Evolutionary conservation across 805 yeast genomes (phyloP).

Genomic region (Vanderwaltozyma yarrowii): DNA sequence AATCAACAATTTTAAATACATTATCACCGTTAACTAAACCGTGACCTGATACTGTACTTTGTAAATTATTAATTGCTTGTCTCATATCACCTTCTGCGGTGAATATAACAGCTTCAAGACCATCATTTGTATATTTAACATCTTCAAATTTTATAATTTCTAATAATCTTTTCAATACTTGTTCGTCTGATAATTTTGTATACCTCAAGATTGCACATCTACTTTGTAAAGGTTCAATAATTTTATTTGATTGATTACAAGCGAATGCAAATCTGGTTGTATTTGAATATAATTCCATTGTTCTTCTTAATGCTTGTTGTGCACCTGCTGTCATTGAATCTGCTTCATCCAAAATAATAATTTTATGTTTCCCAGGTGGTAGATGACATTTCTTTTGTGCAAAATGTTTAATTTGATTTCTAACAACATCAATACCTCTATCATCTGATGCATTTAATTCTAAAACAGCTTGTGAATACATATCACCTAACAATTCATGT

Average conservation of each 20-base stretch:
- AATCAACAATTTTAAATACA: slow-evolving; percentile 91
- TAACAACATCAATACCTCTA: slow-evolving; percentile 92
- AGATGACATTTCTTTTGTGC: slow-evolving; percentile 87
- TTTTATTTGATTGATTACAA: slow-evolving; percentile 87
- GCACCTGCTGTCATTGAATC: slow-evolving; percentile 97
- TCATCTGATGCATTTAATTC: slow-evolving; percentile 96
- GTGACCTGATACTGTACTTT: slow-evolving; percentile 90
- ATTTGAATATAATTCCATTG: slow-evolving; percentile 92
- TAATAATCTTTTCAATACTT: slow-evolving; percentile 65
- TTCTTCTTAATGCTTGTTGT: slow-evolving; percentile 86
- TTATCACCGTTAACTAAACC: slow-evolving; percentile 84
- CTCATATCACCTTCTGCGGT: slow-evolving; percentile 99
- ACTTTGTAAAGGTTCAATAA: slow-evolving; percentile 92
- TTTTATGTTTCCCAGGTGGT: slow-evolving; percentile 86
- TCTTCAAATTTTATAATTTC: slow-evolving; percentile 61
- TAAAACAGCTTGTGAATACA: slow-evolving; percentile 70
- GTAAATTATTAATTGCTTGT: slow-evolving; percentile 91
- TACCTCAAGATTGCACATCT: slow-evolving; percentile 92
- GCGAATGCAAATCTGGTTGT: slow-evolving; percentile 98
- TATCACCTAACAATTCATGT: slow-evolving; percentile 63
- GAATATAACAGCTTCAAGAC: slow-evolving; percentile 83
- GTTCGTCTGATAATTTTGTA: slow-evolving; percentile 71
- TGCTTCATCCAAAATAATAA: slow-evolving; percentile 88
- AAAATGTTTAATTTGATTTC: slow-evolving; percentile 88
- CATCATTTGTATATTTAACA: slow-evolving; percentile 77